Base-by-base conservation (phyloP, 306 rosid genomes). In the Trifolium repens region DNA sequence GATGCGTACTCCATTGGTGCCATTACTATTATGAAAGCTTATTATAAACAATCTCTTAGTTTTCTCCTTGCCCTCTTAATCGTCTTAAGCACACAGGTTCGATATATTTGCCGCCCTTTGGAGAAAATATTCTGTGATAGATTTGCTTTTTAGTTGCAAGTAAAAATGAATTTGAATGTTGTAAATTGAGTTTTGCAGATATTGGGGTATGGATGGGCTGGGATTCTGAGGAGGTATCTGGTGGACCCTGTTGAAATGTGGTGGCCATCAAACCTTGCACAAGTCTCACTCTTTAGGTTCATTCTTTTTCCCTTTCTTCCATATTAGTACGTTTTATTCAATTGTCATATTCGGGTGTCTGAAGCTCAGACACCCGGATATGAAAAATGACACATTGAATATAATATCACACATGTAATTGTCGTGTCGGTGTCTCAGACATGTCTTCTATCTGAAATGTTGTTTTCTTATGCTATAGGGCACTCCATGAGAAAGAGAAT, bases 181-280 rank as follows among this genome's bases (percentile, higher is more conserved):
- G n/a, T 58, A 7, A 26, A 52, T 65, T 77, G 62, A 34, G 67
- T 26, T 27, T 78, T 54, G 88, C 90, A 94, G 98, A 54, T 94
- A n/a, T 42, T 94, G 72, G 99, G 99, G 15, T 94, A 94, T 88
- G 99, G 99, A 73, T 94, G 99, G 99, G 99, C 99, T 79, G 99
- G 99, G 67, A 86, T 94, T 82, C 89, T 94, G 14, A 89, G 99
- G 81, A 87, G 92, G 84, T 94, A 92, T 78, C 82, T 92, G 85
- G 97, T 94, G 68, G 97, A 94, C 67, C 99, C 99, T 0, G 93
- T 90, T 85, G 97, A 94, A 65, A 94, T 94, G 99, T 94, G 97
- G 99, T 94, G 99, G 99, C 99, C 99, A 42, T 54, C 99, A 84
- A 92, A 94, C 82, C 86, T 94, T 75, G 99, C 99, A 75, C 99